Evolutionary conservation across 192 early-diverging fungal genomes (phyloP), one percentile per base, ranked within the genome.

Genomic region (Spizellomyces sp.): DNA sequence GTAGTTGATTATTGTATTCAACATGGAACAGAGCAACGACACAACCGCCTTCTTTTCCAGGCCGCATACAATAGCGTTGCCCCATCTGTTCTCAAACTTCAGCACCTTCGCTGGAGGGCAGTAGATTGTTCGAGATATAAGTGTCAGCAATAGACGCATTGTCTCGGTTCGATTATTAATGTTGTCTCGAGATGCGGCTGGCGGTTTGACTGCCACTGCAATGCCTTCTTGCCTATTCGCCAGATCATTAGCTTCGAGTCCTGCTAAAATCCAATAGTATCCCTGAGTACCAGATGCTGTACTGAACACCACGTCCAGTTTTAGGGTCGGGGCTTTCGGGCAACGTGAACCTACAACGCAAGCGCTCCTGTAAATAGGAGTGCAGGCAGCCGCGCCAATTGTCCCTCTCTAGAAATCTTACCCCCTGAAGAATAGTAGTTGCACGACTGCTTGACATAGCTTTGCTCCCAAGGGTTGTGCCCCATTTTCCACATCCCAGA

Each of bases 91-190:
- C 22, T 84, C 82, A 43, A 71, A 79, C 5, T 83, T 66, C 8
- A 83, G 62, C 8, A 87, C 75, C 8, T 78, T 67, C 1, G 79
- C 64, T 3, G 90, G 80, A 73, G 88, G 70, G 19, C 83, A 77
- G 77, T 97, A 96, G 85, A 97, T 91, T 6, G 90, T 87, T 71
- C 85, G 81, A 5, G 94, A 95, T 64, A 94, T 80, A 8, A 97
- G 69, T 1, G 90, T 89, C 0, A 93, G 74, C 3, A 97, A 78
- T 12, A 97, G 81, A 14, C 94, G 88, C 58, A 95, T 64, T 2
- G 89, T 79, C 65, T 97, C 95, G 47, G 89, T 86, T 42, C 94
- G 87, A 70, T 92, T 89, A 45, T 73, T 64, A n/a, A 90, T 87
- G 36, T 88, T 77, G 47, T 93, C 91, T 70, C 88, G 85, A 17